Conservation (phyloP, 345 rosid genomes). For the Populus pruinosa region DNA sequence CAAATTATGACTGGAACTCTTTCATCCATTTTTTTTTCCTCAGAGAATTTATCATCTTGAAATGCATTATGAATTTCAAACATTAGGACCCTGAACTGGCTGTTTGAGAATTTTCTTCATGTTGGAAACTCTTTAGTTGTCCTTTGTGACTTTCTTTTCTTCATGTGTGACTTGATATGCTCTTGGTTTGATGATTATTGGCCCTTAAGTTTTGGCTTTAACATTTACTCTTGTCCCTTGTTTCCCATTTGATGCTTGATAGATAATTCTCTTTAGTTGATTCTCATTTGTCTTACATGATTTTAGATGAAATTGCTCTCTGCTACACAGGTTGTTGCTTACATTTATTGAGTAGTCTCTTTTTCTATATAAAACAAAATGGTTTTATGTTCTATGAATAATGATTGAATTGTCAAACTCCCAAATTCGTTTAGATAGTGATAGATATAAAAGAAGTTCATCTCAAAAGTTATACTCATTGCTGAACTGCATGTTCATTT, state of each 20-base stretch:
- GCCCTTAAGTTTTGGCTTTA: too few species aligned
- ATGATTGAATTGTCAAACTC: too few species aligned
- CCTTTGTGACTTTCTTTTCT: background rate
- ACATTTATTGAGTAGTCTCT: too few species aligned
- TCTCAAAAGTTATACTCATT: too few species aligned
- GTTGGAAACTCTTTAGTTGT: background rate
- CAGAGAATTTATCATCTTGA: background rate
- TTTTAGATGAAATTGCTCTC: too few species aligned
- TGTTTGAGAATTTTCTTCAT: background rate
- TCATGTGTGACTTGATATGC: background rate
- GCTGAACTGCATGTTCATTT: too few species aligned
- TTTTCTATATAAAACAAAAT: too few species aligned
- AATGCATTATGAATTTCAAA: background rate
- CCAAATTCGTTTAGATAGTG: too few species aligned
- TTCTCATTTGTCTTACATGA: too few species aligned
- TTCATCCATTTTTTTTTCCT: too few species aligned
- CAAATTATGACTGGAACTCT: background rate
- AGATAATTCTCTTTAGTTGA: background rate
- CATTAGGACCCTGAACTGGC: background rate
- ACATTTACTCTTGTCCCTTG: background rate
- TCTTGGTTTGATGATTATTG: background rate
- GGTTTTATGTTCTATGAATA: too few species aligned
- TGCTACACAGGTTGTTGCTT: background rate
- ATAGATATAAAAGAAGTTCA: too few species aligned
- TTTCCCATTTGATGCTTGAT: background rate